A percentile compares a stretch with the other conserved stretches of the same genome.
phyloP scores from a whole-genome alignment of 768 basidiomycete species.

The Suillus subluteus region DNA sequence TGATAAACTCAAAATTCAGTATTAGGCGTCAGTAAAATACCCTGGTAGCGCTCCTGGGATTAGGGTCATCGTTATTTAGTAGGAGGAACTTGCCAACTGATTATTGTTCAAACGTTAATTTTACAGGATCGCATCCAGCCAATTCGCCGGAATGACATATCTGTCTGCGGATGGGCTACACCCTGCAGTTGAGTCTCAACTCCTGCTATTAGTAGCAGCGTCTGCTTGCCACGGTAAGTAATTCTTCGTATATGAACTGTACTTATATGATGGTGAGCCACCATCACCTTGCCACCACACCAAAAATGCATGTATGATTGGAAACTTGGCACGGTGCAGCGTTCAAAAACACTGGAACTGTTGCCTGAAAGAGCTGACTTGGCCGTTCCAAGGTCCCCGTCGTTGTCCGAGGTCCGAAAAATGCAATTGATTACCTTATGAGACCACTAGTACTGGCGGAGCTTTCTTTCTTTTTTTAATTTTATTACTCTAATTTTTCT shows the following conservation, averaged over 20 bases:
- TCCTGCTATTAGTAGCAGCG: neutral
- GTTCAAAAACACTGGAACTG: neutral
- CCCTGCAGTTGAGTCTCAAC: neutral
- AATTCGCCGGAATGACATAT: neutral
- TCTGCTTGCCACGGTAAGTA: neutral
- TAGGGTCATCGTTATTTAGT: neutral
- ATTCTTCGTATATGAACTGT: neutral
- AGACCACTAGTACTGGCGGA: no score
- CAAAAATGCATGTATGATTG: neutral
- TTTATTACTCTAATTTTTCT: no score
- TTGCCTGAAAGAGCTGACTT: neutral
- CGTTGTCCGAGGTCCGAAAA: no score
- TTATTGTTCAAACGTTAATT: neutral
- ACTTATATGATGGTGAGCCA: neutral
- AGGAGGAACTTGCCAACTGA: neutral
- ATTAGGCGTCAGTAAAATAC: neutral
- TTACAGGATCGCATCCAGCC: neutral
- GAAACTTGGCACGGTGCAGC: neutral
- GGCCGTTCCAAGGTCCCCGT: neutral
- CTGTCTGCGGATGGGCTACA: neutral
- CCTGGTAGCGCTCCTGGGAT: no score
- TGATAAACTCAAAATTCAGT: neutral
- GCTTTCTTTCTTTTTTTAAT: no score
- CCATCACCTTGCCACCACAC: conserved; percentile 10
- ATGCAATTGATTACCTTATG: no score